Evolutionary conservation across 306 rosid genomes (phyloP).

Genomic region (Vicia villosa): DNA sequence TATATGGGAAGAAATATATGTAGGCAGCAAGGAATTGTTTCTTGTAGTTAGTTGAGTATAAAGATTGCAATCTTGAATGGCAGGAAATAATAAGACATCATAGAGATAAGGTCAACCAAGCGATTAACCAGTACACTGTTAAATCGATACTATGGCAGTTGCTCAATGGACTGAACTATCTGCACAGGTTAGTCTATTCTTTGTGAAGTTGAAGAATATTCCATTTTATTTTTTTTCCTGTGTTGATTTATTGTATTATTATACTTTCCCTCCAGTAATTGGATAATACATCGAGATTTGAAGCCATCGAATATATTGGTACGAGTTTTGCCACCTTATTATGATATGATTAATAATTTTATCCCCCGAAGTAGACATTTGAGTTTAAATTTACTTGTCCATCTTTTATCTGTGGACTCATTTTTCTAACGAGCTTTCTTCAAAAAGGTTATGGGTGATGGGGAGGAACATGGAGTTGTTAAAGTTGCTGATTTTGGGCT

Average conservation of each 20-base stretch:
- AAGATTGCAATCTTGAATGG: constrained; percentile 38
- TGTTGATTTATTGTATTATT: constrained; percentile 27
- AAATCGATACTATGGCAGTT: constrained; percentile 94
- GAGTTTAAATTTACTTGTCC: constrained; percentile 4
- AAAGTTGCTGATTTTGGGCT: constrained; percentile 99
- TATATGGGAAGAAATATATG: constrained; percentile 10
- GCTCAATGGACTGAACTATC: constrained; percentile 92
- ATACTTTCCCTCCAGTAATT: constrained; percentile 62
- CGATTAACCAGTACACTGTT: constrained; percentile 78
- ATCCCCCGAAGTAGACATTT: constrained; percentile 6
- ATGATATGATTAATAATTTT: constrained; percentile 9
- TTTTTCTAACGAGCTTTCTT: constrained; percentile 27
- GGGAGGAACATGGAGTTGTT: constrained; percentile 86
- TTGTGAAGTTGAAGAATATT: constrained; percentile 27
- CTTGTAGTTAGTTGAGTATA: constrained; percentile 7
- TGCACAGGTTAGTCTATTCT: constrained; percentile 66
- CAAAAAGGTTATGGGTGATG: constrained; percentile 91
- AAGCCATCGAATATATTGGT: constrained; percentile 99
- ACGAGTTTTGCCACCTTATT: constrained; percentile 31
- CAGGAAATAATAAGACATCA: constrained; percentile 97
- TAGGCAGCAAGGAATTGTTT: constrained; percentile 24
- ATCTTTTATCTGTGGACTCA: constrained; percentile 2
- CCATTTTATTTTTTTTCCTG: constrained; percentile 18
- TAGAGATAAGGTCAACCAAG: constrained; percentile 84
- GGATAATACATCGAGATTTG: constrained; percentile 94